phyloP scores from a whole-genome alignment of 768 basidiomycete genomes.

The Coprinellus micaceus region DNA sequence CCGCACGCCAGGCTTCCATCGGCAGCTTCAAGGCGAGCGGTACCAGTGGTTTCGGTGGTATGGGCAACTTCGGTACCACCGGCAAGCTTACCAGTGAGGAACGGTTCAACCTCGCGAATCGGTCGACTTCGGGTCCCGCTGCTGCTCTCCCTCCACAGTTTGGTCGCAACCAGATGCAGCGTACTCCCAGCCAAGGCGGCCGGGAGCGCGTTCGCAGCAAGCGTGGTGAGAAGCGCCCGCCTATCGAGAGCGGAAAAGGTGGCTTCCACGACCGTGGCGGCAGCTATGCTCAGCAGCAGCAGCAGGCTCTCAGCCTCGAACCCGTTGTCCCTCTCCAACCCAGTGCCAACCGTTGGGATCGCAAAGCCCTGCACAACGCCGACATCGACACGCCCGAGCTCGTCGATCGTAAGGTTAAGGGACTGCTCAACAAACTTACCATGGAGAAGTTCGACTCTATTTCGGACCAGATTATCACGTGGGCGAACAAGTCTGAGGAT shows the following conservation, averaged over 20 bases:
- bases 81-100: constrained; percentile 69
- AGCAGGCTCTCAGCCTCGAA: constrained; percentile 41
- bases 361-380: constrained; percentile 36
- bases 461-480: constrained; percentile 89
- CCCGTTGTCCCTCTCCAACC: constrained; percentile 73
- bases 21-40: constrained; percentile 49
- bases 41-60: constrained; percentile 42
- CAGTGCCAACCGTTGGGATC: constrained; percentile 83
- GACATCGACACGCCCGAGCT: constrained; percentile 75
- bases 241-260: constrained; percentile 28
- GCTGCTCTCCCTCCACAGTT: constrained; percentile 39
- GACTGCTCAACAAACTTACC: constrained; percentile 90
- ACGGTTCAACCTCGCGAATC: constrained; percentile 48
- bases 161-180: constrained; percentile 58
- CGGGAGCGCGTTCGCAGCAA: constrained; percentile 70
- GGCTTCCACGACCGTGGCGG: constrained; percentile 38
- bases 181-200: constrained; percentile 66
- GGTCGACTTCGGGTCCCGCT: constrained; percentile 56
- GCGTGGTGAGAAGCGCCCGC: constrained; percentile 73
- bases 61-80: constrained; percentile 65
- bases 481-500: constrained; percentile 91
- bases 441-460: constrained; percentile 97
- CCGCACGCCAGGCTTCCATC: constrained; percentile 45
- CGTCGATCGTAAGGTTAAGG: constrained; percentile 91
- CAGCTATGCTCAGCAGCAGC: constrained; percentile 28